phyloP scores from a whole-genome alignment of 2,329 filamentous ascomycete species.

The Thielaviopsis punctulata region DNA sequence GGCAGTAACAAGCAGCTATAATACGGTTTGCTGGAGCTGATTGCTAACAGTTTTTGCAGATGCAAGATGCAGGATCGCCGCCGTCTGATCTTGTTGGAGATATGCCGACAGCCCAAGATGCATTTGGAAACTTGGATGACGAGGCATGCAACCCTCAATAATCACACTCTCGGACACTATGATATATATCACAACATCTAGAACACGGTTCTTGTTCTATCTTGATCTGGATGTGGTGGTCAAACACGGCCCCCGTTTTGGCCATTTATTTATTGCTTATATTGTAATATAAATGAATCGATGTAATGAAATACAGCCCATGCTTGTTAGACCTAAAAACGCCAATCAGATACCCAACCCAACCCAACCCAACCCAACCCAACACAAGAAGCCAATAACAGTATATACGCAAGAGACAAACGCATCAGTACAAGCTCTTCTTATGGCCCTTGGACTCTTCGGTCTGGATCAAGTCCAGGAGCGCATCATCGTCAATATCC shows the following conservation, averaged over 20 bases:
- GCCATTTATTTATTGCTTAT: background rate
- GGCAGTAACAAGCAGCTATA: background rate
- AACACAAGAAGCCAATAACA: background rate
- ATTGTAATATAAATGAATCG: background rate
- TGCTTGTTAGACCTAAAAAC: background rate
- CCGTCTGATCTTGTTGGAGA: constrained; percentile 83
- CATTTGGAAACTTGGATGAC: constrained; percentile 42
- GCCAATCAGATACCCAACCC: background rate
- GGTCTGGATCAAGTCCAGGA: constrained; percentile 37
- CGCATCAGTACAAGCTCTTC: constrained; percentile 8
- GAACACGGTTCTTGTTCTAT: background rate
- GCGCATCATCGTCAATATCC: constrained; percentile 11
- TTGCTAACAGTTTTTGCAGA: constrained; percentile 34
- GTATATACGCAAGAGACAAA: constrained; percentile 13
- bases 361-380: background rate
- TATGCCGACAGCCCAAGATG: constrained; percentile 67
- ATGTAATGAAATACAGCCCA: background rate
- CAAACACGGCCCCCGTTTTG: too few relatives aligned
- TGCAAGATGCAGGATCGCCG: constrained; percentile 89
- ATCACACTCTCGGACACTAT: constrained; percentile 10
- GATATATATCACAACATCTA: background rate
- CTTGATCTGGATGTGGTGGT: too few relatives aligned
- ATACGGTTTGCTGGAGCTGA: background rate
- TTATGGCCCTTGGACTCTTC: constrained; percentile 20
- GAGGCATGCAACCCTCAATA: constrained; percentile 42